Percentiles rank a stretch among this genome's conserved stretches.
Conservation (phyloP, 2,329 filamentous ascomycete species). For the Sclerotinia glacialis region DNA sequence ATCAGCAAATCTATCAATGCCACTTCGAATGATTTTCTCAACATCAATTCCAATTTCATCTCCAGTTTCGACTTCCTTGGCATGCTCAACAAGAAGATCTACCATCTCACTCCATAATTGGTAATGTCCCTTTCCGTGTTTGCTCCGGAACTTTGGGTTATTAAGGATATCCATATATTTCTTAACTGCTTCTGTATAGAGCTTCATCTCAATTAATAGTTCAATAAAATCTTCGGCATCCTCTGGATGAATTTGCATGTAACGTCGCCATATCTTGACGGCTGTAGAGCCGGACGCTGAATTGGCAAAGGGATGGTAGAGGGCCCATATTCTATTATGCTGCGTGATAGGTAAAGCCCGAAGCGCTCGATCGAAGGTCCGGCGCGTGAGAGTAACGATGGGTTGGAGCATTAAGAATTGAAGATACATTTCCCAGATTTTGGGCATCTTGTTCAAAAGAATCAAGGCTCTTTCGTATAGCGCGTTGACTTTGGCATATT, state of each 20-base stretch:
- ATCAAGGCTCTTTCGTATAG: constrained; percentile 91
- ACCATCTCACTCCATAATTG: constrained; percentile 98
- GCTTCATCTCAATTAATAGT: constrained; percentile 72
- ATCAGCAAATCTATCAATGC: constrained; percentile 85
- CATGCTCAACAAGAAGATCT: constrained; percentile 87
- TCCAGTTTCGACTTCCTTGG: constrained; percentile 77
- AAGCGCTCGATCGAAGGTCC: constrained; percentile 87
- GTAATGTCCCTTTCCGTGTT: constrained; percentile 90
- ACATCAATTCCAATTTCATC: constrained; percentile 83
- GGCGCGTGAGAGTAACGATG: constrained; percentile 80
- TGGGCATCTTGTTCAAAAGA: constrained; percentile 96
- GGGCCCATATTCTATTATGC: constrained; percentile 90
- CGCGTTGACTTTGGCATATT: constrained; percentile 91
- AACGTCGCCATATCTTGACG: constrained; percentile 88
- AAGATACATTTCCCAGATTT: constrained; percentile 97
- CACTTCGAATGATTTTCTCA: constrained; percentile 87
- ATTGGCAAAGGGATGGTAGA: constrained; percentile 88
- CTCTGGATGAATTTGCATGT: constrained; percentile 96
- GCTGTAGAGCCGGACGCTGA: constrained; percentile 88
- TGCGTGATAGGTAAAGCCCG: constrained; percentile 90
- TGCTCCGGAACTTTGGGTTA: constrained; percentile 86
- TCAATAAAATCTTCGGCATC: constrained; percentile 95
- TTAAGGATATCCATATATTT: constrained; percentile 91
- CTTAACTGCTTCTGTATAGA: constrained; percentile 88
- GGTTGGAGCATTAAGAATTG: constrained; percentile 87